These are phyloP conservation scores for Aleurites moluccanus DNA, from an alignment of 441 rosid genomes.

Conservation along the genomic window DNA sequence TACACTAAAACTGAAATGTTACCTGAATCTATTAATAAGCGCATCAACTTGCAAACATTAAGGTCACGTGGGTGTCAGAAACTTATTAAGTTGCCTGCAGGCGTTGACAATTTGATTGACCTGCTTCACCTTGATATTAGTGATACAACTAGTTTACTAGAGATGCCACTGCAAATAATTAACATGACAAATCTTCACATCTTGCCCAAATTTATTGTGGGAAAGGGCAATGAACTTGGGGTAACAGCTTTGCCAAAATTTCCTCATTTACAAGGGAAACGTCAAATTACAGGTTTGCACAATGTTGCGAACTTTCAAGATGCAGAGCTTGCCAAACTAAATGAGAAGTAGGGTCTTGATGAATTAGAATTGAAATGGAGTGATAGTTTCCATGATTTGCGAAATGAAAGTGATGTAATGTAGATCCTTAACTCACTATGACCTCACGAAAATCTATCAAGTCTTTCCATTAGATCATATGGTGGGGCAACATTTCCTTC, in stretches of 20 bases:
- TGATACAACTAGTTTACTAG: neutral
- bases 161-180: constrained; percentile 25
- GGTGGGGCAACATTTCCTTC: neutral
- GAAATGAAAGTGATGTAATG: neutral
- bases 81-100: neutral
- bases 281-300: neutral
- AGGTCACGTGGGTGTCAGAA: neutral
- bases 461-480: neutral
- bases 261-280: neutral
- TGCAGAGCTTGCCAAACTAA: constrained; percentile 24
- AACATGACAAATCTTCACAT: constrained; percentile 10
- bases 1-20: constrained; percentile 5
- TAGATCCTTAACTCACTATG: neutral
- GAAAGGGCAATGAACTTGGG: constrained; percentile 8
- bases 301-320: neutral
- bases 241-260: neutral
- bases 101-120: neutral
- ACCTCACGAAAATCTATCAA: neutral
- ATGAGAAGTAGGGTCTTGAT: constrained; percentile 18
- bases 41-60: neutral
- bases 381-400: neutral
- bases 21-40: neutral
- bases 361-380: constrained; percentile 28
- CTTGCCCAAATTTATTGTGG: constrained; percentile 24
- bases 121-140: constrained; percentile 20